Percentiles rank a stretch among this genome's conserved stretches.
phyloP scores from a whole-genome alignment of 1,284 basidiomycete species.

The Fistulina hepatica region DNA sequence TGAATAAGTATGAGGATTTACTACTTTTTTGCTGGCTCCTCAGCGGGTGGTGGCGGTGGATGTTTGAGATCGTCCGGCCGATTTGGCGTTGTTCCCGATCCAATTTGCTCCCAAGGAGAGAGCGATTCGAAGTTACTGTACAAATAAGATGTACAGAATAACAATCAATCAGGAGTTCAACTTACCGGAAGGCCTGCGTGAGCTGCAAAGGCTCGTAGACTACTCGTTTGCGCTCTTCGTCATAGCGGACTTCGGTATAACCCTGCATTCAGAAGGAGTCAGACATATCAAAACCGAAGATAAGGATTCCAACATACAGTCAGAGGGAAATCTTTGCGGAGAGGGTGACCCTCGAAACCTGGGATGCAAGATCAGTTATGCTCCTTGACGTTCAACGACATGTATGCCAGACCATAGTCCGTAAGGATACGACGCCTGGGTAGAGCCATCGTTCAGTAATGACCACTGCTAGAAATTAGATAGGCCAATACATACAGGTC shows the following conservation, averaged over 20 bases:
- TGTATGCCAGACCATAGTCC: constrained; percentile 70
- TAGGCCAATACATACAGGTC: constrained; percentile 61
- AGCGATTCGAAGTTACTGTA: constrained; percentile 85
- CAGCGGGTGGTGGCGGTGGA: constrained; percentile 45
- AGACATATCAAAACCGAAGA: constrained; percentile 4
- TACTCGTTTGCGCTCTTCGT: constrained; percentile 97
- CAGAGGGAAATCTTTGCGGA: constrained; percentile 96
- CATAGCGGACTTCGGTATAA: constrained; percentile 95
- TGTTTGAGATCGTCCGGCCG: constrained; percentile 65
- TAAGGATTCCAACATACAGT: constrained; percentile 48
- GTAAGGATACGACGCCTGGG: constrained; percentile 88
- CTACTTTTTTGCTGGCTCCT: constrained; percentile 41
- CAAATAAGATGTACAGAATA: constrained; percentile 3
- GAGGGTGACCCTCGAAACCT: constrained; percentile 97
- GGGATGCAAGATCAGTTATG: constrained; percentile 11
- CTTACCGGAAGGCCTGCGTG: constrained; percentile 93
- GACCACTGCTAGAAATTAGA: background rate
- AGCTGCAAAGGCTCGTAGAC: constrained; percentile 97
- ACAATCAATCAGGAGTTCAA: constrained; percentile 9
- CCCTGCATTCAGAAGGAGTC: constrained; percentile 38
- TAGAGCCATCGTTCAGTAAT: constrained; percentile 10
- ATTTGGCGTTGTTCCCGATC: constrained; percentile 66
- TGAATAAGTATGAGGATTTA: constrained; percentile 31
- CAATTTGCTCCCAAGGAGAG: constrained; percentile 97
- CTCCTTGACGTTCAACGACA: constrained; percentile 5